Evolutionary conservation across 345 rosid species (phyloP), one percentile per base, ranked within the genome.

Genomic region (Linum usitatissimum): DNA sequence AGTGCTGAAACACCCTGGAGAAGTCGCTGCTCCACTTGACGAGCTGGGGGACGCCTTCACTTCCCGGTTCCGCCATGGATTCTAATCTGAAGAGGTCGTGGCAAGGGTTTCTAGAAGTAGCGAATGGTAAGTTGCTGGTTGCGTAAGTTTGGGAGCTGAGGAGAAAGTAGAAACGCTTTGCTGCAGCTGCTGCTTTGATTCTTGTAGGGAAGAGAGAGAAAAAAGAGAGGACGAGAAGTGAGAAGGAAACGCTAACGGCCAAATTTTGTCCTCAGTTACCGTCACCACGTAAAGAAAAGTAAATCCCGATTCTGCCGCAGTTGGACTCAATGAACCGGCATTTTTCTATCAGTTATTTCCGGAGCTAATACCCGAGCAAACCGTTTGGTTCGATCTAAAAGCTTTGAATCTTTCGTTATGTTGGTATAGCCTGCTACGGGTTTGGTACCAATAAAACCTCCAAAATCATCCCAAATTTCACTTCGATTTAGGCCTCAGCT

Each of bases 1-100:
- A 57, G 57, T 75, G 71, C 71, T 83, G 88, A 66, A 81, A 79
- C 15, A 72, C 76, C 68, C 74, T 79, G 0, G 81, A 79, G 60
- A 73, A 71, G n/a, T 77, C 77, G 13, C 67, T 81, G 66, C 70
- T 79, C 81, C 77, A 77, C 73, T 71, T 77, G 13, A 73, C 75
- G 6, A 65, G 63, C 4, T 79, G 81, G 30, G 68, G 70, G 14
- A 67, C 68, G 3, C 60, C 55, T 40, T 75, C 78, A 30, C 42
- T 74, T 66, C 73, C 80, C 15, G 20, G 21, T 63, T 76, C 78
- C 56, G 75, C 82, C 88, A 83, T 80, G 9, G 17, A 21, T 23
- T 23, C 28, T 23, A 23, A 68, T 1, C 51, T 15, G 51, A 45
- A 45, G 15, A 10, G 38, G 38, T 34, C 3, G 8, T 23, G 38